Conservation (phyloP, 2,329 filamentous ascomycete genomes). For the Blastomyces silverae region DNA sequence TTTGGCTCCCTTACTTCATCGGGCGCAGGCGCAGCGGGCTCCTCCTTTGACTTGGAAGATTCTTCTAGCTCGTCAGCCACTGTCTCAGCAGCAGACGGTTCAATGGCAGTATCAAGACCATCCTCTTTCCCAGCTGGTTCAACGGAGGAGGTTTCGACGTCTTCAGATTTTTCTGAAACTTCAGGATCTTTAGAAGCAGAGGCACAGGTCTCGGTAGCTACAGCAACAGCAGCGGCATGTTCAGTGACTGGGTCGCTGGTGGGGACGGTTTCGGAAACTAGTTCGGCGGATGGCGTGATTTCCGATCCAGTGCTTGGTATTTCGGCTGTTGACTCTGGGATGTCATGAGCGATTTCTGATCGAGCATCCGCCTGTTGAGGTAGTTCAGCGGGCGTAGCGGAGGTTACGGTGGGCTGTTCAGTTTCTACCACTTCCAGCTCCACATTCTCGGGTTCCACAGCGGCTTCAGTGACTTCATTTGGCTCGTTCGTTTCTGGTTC, state of each 20-base stretch:
- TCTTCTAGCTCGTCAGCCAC: background rate
- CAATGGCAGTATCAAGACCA: background rate
- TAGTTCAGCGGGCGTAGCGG: background rate
- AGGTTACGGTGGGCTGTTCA: slow-evolving; percentile 6
- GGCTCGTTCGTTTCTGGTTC: slow-evolving; percentile 10
- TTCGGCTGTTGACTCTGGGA: background rate
- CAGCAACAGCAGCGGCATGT: background rate
- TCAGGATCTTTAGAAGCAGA: slow-evolving; percentile 11
- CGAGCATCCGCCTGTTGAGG: background rate
- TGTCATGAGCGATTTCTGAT: background rate
- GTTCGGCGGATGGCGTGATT: background rate
- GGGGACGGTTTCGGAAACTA: background rate
- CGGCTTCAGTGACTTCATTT: background rate
- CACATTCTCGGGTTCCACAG: background rate
- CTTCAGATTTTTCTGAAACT: slow-evolving; percentile 11
- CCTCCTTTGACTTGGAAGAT: background rate
- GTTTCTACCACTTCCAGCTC: background rate
- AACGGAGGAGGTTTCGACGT: slow-evolving; percentile 13
- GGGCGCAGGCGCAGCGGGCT: background rate
- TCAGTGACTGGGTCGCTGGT: background rate
- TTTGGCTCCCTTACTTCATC: slow-evolving; percentile 2
- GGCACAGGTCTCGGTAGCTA: background rate
- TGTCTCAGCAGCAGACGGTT: slow-evolving; percentile 7
- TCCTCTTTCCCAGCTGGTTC: slow-evolving; percentile 13
- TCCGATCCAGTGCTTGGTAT: background rate